A percentile compares a stretch with the other conserved stretches of the same genome.
Evolutionary conservation across 164 flowering plant genomes (phyloP).

Genomic region (Buxus sempervirens): DNA sequence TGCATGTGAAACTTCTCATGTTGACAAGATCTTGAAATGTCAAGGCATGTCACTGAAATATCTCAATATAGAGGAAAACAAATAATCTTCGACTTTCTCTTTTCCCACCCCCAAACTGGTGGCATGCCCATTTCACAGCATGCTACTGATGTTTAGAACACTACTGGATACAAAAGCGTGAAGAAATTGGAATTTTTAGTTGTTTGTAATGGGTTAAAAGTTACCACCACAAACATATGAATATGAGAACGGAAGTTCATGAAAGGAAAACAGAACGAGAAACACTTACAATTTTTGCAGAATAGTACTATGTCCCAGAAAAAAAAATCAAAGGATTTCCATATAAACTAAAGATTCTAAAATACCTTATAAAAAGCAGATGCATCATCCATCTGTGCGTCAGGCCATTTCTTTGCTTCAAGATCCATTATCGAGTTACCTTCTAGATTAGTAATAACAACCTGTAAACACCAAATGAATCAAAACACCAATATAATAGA

Average conservation of each 20-base stretch:
- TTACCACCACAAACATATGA: neutral
- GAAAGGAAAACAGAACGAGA: no score
- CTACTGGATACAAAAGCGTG: no score
- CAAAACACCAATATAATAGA: neutral
- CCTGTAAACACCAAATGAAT: constrained; percentile 41
- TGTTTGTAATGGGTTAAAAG: neutral
- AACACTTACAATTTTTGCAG: neutral
- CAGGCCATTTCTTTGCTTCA: constrained; percentile 96
- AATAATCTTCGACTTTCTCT: no score
- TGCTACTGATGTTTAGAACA: no score
- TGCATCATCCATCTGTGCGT: constrained; percentile 67
- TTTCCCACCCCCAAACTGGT: no score
- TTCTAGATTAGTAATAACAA: constrained; percentile 84
- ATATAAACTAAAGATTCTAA: neutral
- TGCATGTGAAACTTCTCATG: no score
- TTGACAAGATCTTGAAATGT: no score
- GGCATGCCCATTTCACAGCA: no score
- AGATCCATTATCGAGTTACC: constrained; percentile 46
- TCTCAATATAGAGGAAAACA: no score
- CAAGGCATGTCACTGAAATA: no score
- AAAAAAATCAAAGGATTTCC: neutral
- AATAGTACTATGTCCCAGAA: neutral
- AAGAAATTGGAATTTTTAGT: no score
- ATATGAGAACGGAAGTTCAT: neutral
- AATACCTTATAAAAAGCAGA: constrained; percentile 77